Conservation (phyloP, 768 basidiomycete genomes). For the Hysterangium stoloniferum region DNA sequence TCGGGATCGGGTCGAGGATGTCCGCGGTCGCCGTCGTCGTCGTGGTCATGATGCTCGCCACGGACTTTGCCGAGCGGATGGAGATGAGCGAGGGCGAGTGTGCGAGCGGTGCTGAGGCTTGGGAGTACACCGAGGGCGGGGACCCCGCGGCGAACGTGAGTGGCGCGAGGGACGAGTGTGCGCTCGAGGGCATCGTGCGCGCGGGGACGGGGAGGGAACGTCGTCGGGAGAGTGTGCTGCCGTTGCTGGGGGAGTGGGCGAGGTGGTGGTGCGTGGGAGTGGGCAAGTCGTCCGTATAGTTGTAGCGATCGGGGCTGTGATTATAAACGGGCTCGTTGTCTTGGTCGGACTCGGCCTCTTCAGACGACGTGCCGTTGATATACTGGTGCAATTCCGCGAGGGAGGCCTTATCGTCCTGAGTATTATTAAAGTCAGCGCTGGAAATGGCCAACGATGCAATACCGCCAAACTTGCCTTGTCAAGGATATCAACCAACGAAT, state of each 20-base stretch:
- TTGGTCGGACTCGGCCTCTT: neutral
- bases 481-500: conserved; percentile 73
- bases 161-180: conserved; percentile 5
- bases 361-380: neutral
- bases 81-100: too few relatives aligned
- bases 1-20: conserved; percentile 6
- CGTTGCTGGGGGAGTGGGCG: conserved; percentile 13
- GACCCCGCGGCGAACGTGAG: too few relatives aligned
- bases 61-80: too few relatives aligned
- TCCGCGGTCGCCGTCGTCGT: too few relatives aligned
- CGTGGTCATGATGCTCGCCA: too few relatives aligned
- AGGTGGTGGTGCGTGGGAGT: conserved; percentile 19
- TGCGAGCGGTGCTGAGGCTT: too few relatives aligned
- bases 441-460: neutral
- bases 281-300: conserved; percentile 31
- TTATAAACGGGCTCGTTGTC: too few relatives aligned
- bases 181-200: conserved; percentile 19
- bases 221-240: conserved; percentile 18
- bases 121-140: too few relatives aligned
- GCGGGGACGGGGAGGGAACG: conserved; percentile 30
- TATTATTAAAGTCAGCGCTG: conserved; percentile 5
- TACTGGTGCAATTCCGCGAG: conserved; percentile 59
- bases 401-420: conserved; percentile 67
- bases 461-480: conserved; percentile 38
- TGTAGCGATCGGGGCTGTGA: too few relatives aligned